phyloP scores from a whole-genome alignment of 2,329 filamentous ascomycete species.

The Colletotrichum musae region DNA sequence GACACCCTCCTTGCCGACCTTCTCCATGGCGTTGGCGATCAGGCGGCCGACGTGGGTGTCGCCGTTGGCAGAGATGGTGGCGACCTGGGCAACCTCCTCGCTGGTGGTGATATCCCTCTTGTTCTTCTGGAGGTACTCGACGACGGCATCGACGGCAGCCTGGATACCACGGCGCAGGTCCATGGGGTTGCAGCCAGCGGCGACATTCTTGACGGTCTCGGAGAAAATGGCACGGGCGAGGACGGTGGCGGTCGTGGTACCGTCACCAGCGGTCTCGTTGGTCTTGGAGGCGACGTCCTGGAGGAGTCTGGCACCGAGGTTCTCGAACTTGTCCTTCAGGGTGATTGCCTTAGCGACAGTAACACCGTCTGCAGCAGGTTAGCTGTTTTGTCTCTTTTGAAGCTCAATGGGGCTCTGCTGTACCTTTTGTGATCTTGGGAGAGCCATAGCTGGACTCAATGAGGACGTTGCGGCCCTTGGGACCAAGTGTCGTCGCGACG shows the following conservation, averaged over 20 bases:
- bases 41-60: constrained; percentile 95
- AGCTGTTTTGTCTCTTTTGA: constrained; percentile 36
- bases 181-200: constrained; percentile 99
- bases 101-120: constrained; percentile 99
- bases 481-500: constrained; percentile 94
- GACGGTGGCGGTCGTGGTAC: constrained; percentile 97
- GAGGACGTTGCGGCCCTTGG: constrained; percentile 97
- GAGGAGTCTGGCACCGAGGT: constrained; percentile 95
- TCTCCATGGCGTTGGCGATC: constrained; percentile 99
- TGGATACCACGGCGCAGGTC: constrained; percentile 97
- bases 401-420: constrained; percentile 43
- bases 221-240: constrained; percentile 98
- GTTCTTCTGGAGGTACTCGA: constrained; percentile 94
- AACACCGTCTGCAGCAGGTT: constrained; percentile 77
- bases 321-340: constrained; percentile 99
- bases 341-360: constrained; percentile 91
- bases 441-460: constrained; percentile 99
- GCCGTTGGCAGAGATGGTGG: constrained; percentile 98
- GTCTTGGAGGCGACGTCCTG: constrained; percentile 99
- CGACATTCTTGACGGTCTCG: constrained; percentile 99
- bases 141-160: constrained; percentile 93
- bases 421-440: constrained; percentile 99
- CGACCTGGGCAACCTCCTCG: constrained; percentile 97
- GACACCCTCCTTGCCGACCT: constrained; percentile 99
- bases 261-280: constrained; percentile 98